Base-by-base conservation (phyloP, 2,329 filamentous ascomycete species). In the Aspergillus sp. region DNA sequence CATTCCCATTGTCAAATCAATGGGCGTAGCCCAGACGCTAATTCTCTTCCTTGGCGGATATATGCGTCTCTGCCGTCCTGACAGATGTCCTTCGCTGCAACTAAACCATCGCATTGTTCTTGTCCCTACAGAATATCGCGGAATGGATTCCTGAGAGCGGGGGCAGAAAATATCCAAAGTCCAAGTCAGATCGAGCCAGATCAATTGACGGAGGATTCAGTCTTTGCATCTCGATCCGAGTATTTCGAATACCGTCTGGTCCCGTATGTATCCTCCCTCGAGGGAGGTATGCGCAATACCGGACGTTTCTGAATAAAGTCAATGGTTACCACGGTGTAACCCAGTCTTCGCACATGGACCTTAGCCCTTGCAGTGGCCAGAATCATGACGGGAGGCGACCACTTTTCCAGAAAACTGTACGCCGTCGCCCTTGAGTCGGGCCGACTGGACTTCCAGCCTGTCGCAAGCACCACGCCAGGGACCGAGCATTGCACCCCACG, bases 1-100 rank as follows among this genome's bases (percentile, higher is more conserved):
- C 17, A 14, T 23, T 13, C 36, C 40, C 23, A 46, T 47, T 46
- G 49, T 42, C 49, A 36, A 51, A 51, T 51, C 49, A 45, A 25
- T n/a, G 23, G 23, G 21, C 31, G 10, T n/a, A 36, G 31, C 4
- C 17, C 25, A 47, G 16, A 32, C 31, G 7, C 34, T 38, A 38
- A 38, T 17, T 17, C 16, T 17, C 16, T 7, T 13, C 34, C 14
- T 38, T 13, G 14, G 5, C 34, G 34, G 34, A 38, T 17, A 16
- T 14, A 3, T 38, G 34, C 14, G 14, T 38, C 16, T 38, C 34
- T 38, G 6, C 45, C 29, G 45, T 47, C 31, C 25, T 47, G 45
- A 47, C 45, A 47, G 31, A 29, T 38, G 45, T 32, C 45, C 31
- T 19, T 47, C 14, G 25, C 29, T 47, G 25, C 31, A 16, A 6